phyloP scores from a whole-genome alignment of 2,329 filamentous ascomycete species.

The Zymoseptoria brevis region DNA sequence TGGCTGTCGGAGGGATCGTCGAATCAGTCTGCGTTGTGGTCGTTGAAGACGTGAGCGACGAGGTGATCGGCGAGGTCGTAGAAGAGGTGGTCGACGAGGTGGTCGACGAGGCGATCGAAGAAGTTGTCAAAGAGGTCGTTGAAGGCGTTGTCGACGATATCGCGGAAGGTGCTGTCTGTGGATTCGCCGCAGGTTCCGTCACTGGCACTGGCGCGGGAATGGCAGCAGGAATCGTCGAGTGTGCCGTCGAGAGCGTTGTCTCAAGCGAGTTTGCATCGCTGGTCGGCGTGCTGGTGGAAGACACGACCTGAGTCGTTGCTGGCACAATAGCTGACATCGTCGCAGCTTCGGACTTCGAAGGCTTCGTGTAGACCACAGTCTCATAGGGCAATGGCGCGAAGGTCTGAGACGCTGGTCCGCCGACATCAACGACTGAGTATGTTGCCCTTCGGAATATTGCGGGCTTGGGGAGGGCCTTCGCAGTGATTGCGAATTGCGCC shows the following conservation, averaged over 20 bases:
- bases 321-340: constrained; percentile 8
- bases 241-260: background rate
- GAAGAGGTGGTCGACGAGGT: background rate
- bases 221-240: background rate
- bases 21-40: constrained; percentile 1
- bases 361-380: constrained; percentile 13
- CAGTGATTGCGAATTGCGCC: constrained; percentile 17
- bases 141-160: background rate
- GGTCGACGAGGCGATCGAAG: background rate
- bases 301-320: background rate
- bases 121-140: background rate
- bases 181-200: background rate
- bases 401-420: constrained; percentile 11
- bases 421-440: constrained; percentile 28
- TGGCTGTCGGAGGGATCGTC: background rate
- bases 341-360: constrained; percentile 1
- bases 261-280: background rate
- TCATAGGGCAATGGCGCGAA: constrained; percentile 17
- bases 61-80: background rate
- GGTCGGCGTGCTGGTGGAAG: background rate
- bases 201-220: background rate
- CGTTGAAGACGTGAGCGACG: background rate
- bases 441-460: constrained; percentile 11
- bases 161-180: background rate
- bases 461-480: constrained; percentile 23